Base-by-base conservation (phyloP, 208 protist genomes). In the Acanthamoeba lenticulata region DNA sequence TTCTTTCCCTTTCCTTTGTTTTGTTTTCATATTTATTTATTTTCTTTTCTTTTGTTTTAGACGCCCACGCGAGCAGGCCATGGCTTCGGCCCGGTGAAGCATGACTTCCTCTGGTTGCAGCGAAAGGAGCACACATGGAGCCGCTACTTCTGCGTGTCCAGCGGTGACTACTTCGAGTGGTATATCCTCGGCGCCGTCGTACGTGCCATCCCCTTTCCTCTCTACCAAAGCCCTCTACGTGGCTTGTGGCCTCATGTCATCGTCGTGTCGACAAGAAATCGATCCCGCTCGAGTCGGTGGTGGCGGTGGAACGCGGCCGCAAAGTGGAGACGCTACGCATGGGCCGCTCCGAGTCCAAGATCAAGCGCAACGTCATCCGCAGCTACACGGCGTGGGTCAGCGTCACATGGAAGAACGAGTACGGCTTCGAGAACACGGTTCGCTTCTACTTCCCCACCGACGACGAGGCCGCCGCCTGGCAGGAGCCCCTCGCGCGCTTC, bases 121-220 rank as follows among this genome's bases (percentile, higher is more conserved):
- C 83, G 83, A 27, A 60, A 90, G 55, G 55, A 90, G 32, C 34
- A 90, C 55, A 42, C 83, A 15, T 90, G 83, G 83, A 67, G n/a
- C 36, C 83, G 83, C 32, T 90, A 90, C 83, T 90, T 90, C 55
- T 90, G 83, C 24, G 83, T 90, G 45, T 34, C 83, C 11, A 69
- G 45, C 38, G 83, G 55, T 0, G 55, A 90, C 32, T 90, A 90
- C 83, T 24, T 90, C 2, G 83, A 90, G 55, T 90, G 83, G 83
- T 90, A 69, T 21, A 90, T 45, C 6, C 83, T 90, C 21, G 83
- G 83, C 7, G 17, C 42, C n/a, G 49, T 90, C 27, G 83, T 90
- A 90, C 42, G 47, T n/a, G n/a, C n/a, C n/a, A 34, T 32, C 21
- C n/a, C n/a, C n/a, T n/a, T n/a, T n/a, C n/a, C n/a, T n/a, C n/a